Conservation (phyloP, 805 yeast genomes). For the Pichia cephalocereana region DNA sequence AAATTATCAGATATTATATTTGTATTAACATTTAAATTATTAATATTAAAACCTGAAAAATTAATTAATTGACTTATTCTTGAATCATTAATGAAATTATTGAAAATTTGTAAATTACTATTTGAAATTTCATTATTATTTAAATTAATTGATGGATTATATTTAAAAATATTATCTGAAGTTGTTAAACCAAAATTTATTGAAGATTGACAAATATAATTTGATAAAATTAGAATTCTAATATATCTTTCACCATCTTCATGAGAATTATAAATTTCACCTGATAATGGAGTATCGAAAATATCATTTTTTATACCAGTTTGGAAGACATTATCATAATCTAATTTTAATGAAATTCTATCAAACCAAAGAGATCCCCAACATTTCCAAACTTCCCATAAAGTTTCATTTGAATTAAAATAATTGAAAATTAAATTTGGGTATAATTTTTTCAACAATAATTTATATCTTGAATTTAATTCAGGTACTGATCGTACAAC, state of each 20-base stretch:
- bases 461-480: constrained; percentile 8
- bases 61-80: constrained; percentile 18
- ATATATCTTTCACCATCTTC: constrained; percentile 44
- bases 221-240: constrained; percentile 42
- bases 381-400: constrained; percentile 75
- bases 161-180: constrained; percentile 36
- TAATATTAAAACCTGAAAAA: neutral
- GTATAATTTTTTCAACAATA: neutral
- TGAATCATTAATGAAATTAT: constrained; percentile 19
- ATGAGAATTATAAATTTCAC: constrained; percentile 43
- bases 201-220: constrained; percentile 41
- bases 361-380: constrained; percentile 85
- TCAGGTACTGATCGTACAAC: constrained; percentile 22
- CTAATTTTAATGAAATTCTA: constrained; percentile 42
- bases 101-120: constrained; percentile 14
- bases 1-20: neutral
- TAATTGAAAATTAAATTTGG: constrained; percentile 11
- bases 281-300: constrained; percentile 52
- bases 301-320: constrained; percentile 52
- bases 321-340: constrained; percentile 36
- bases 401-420: constrained; percentile 36
- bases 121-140: constrained; percentile 2
- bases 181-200: constrained; percentile 46
- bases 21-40: too few species aligned
- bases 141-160: constrained; percentile 5